A percentile compares a stretch with the other conserved stretches of the same genome.
These are phyloP conservation scores for Bremia lactucae DNA, from an alignment of 352 stramenopile species.

Conservation along the genomic window DNA sequence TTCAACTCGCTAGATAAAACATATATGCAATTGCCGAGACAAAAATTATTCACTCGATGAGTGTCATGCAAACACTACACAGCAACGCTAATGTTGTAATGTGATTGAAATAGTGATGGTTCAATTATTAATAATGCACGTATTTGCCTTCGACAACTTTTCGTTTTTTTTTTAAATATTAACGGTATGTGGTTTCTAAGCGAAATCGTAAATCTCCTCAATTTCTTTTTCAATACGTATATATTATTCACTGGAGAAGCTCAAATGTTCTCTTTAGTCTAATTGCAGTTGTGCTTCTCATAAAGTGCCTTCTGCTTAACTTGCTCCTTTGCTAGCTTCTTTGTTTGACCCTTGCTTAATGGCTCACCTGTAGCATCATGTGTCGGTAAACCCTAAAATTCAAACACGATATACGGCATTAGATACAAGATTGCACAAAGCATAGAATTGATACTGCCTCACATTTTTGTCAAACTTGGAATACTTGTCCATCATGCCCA, in stretches of 20 bases:
- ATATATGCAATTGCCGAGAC: no score
- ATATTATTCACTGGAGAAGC: background rate
- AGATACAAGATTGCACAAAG: background rate
- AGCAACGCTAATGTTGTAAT: no score
- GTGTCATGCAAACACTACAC: no score
- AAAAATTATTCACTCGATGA: no score
- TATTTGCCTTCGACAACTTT: no score
- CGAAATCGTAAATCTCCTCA: no score
- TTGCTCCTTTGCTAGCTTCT: slow-evolving; percentile 97
- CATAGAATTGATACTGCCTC: slow-evolving; percentile 3
- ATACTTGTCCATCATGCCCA: slow-evolving; percentile 79
- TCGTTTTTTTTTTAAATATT: no score
- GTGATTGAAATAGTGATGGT: no score
- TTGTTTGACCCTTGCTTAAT: slow-evolving; percentile 91
- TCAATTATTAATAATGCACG: no score
- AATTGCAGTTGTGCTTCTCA: slow-evolving; percentile 56
- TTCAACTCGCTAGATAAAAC: no score
- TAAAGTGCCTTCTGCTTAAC: slow-evolving; percentile 91
- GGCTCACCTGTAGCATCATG: slow-evolving; percentile 87
- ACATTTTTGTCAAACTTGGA: slow-evolving; percentile 86
- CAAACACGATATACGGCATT: slow-evolving; percentile 1
- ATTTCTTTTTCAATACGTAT: no score
- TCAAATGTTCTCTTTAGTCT: slow-evolving; percentile 5
- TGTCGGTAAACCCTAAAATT: slow-evolving; percentile 87
- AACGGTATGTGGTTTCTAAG: no score